Evolutionary conservation across 2,329 filamentous ascomycete genomes (phyloP), one percentile per base, ranked within the genome.

Genomic region (Thelonectria rubi): DNA sequence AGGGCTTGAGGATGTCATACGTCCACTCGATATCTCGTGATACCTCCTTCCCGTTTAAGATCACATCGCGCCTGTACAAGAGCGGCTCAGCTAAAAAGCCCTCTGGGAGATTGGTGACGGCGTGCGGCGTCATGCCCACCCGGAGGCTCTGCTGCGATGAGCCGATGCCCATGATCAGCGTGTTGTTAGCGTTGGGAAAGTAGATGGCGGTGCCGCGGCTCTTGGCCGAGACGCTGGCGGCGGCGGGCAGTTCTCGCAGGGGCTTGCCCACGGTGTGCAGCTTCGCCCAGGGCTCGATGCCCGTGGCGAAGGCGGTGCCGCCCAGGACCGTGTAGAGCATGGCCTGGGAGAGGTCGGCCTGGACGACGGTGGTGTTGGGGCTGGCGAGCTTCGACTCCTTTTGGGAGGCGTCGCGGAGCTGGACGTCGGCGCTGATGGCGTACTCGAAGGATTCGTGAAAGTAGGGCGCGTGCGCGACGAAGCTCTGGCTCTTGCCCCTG

Each of bases 361-460:
- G 12, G 42, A 53, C 3, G 26, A 15, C 37, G 45, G 55, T 30
- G 50, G 11, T 17, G 9, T 5, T 18, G 2, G 10, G 3, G 18
- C 9, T 12, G 14, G n/a, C 11, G 14, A 26, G 20, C 9, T 24
- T n/a, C 15, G 37, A 15, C 11, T 46, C 34, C 8, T 10, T 11
- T 14, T 34, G 17, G 1, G 49, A 37, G 7, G 45, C 24, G 3
- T 45, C 7, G n/a, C 32, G 37, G 18, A 39, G 50, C 7, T 18
- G 39, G 18, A 54, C 3, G 15, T 15, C 1, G 15, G 30, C 51
- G 45, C 39, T 32, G n/a, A 50, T 43, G 17, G 51, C 18, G 45
- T 60, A 46, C 20, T 50, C 51, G 15, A 40, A 50, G 12, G 51
- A 45, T 18, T 11, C 14, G 51, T 55, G 48, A 43, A 39, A 55